Base-by-base conservation (phyloP, 2,329 filamentous ascomycete species). In the Beauveria australis region DNA sequence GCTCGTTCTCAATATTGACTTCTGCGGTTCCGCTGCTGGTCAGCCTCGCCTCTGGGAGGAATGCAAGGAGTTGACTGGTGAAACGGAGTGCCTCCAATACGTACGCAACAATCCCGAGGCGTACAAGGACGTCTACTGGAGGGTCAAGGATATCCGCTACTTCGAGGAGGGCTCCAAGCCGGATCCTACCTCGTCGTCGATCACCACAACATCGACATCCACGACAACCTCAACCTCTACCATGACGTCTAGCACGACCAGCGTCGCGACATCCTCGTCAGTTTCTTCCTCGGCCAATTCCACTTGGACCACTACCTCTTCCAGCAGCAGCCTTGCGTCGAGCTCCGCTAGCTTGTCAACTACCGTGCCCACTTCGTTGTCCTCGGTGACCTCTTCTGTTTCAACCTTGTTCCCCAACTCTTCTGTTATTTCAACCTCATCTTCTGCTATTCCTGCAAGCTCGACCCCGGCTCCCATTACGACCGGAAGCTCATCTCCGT, bases 141-240 rank as follows among this genome's bases (percentile, higher is more conserved):
- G 83, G 72, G 68, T 87, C 77, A 65, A 72, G 66, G 72, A 74
- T 52, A 73, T 74, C 43, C 71, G 72, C 14, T 67, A 70, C 65
- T 74, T 74, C 53, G 64, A 63, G 61, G 63, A 67, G 28, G 59
- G 60, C 18, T 59, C 46, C 53, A 52, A 58, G 28, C 43, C 61
- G 1, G 59, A 61, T 14, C 30, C 58, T 69, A 69, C 65, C 33
- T 69, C 66, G 60, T 67, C 54, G 47, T 66, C 66, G 40, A 63
- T 63, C 22, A 60, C 56, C 7, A 55, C 62, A 1, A 58, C 62
- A 37, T 61, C 60, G 28, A 53, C 62, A 19, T 61, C 66, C 5
- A 64, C 60, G n/a, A 61, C n/a, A n/a, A n/a, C n/a, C n/a, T n/a
- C 56, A 12, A 43, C 56, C 18, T 19, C 61, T n/a, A 48, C 47